These are phyloP conservation scores for Zarea fungicola DNA, from an alignment of 2,329 filamentous ascomycete species.

Conservation along the genomic window DNA sequence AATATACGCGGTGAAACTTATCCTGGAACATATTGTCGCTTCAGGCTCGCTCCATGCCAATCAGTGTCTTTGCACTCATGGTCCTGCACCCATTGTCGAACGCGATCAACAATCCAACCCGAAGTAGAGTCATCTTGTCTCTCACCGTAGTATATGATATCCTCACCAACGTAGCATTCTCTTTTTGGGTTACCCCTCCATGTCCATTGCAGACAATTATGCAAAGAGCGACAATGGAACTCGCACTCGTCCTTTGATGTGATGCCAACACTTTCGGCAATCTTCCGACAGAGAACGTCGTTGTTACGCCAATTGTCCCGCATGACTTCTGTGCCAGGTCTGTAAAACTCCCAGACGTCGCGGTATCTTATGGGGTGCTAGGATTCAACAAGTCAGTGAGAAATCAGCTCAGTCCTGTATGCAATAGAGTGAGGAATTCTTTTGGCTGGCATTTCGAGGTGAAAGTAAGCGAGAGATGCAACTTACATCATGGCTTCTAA, in stretches of 20 bases:
- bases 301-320: conserved; percentile 14
- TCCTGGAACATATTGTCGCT: not conserved
- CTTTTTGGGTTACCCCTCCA: conserved; percentile 3
- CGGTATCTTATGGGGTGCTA: conserved; percentile 7
- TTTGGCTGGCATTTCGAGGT: not conserved
- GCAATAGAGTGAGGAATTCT: too few species aligned
- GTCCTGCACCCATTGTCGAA: not conserved
- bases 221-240: not conserved
- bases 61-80: not conserved
- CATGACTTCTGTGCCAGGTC: not conserved
- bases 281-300: conserved; percentile 1
- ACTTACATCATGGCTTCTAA: conserved; percentile 6
- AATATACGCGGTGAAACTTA: not conserved
- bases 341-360: conserved; percentile 13
- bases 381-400: too few species aligned
- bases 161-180: conserved; percentile 5
- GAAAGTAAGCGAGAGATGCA: not conserved
- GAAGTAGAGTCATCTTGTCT: not conserved
- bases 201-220: conserved; percentile 6
- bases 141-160: conserved; percentile 7
- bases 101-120: conserved; percentile 6
- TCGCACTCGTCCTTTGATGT: not conserved
- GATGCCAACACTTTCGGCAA: not conserved
- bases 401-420: too few species aligned
- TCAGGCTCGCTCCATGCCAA: conserved; percentile 5